Evolutionary conservation across 306 rosid genomes (phyloP).

Genomic region (Erythrophleum fordii): DNA sequence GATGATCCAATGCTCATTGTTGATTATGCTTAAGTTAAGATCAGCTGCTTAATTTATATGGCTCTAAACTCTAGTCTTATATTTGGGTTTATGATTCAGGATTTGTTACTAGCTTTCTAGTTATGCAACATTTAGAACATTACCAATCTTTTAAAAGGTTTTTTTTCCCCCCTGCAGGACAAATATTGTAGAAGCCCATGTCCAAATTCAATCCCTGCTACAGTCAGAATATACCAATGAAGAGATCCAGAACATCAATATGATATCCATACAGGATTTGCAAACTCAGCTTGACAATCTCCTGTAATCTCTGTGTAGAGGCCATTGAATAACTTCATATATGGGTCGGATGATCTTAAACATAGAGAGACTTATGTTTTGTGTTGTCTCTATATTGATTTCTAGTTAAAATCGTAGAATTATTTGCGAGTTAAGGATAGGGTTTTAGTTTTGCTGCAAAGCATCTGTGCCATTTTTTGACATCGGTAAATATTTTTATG

Average conservation of each 20-base stretch:
- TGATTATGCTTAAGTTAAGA: slow-evolving; percentile 7
- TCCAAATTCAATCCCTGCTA: slow-evolving; percentile 73
- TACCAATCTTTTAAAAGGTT: slow-evolving; percentile 8
- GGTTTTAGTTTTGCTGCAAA: slow-evolving; percentile 32
- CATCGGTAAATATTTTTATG: slow-evolving; percentile 14
- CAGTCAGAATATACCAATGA: slow-evolving; percentile 80
- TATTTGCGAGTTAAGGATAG: slow-evolving; percentile 31
- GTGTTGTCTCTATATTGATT: slow-evolving; percentile 11
- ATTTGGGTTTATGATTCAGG: slow-evolving; percentile 24
- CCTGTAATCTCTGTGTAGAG: slow-evolving; percentile 49
- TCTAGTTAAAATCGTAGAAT: slow-evolving; percentile 44
- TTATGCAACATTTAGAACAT: slow-evolving; percentile 21
- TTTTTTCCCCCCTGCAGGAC: slow-evolving; percentile 59
- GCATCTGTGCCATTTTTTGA: slow-evolving; percentile 22
- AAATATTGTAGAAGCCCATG: slow-evolving; percentile 91
- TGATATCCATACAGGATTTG: slow-evolving; percentile 70
- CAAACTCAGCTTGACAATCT: slow-evolving; percentile 76
- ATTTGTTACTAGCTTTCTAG: slow-evolving; percentile 4
- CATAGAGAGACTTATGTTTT: slow-evolving; percentile 25
- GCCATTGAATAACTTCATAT: slow-evolving; percentile 20
- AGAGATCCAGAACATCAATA: slow-evolving; percentile 73
- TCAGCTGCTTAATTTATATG: slow-evolving; percentile 22
- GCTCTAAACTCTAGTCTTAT: background rate
- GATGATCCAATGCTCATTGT: slow-evolving; percentile 12
- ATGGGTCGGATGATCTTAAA: slow-evolving; percentile 23